Conservation (phyloP, 345 rosid species). For the Populus alba region DNA sequence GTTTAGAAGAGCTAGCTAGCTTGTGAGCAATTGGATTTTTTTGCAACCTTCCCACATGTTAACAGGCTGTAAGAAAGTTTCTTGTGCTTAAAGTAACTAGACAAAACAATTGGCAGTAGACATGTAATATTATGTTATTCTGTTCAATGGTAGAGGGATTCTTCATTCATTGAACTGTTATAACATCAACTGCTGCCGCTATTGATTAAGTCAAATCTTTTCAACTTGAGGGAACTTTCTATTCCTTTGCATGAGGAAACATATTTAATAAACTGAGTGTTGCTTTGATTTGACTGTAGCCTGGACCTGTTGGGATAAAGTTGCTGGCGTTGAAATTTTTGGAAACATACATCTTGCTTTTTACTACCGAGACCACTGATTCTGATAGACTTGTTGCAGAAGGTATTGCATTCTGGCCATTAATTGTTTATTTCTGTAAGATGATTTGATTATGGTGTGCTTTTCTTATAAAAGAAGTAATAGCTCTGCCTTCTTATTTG, state of each 20-base stretch:
- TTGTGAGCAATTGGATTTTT: background rate
- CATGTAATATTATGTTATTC: too few relatives aligned
- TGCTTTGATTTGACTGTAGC: conserved; percentile 45
- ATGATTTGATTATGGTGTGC: conserved; percentile 9
- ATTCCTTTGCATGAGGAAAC: background rate
- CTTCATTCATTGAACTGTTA: too few relatives aligned
- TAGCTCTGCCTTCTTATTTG: conserved; percentile 15
- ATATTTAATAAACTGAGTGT: conserved; percentile 7
- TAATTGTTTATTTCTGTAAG: background rate
- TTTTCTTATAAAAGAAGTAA: background rate
- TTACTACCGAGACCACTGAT: conserved; percentile 66
- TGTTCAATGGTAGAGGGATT: too few relatives aligned
- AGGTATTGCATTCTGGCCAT: conserved; percentile 50
- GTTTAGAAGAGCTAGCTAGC: too few relatives aligned
- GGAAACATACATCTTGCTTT: conserved; percentile 75
- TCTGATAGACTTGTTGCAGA: conserved; percentile 44
- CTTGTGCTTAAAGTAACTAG: background rate
- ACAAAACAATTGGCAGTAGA: background rate
- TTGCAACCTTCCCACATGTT: background rate
- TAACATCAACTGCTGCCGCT: too few relatives aligned
- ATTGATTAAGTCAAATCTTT: background rate
- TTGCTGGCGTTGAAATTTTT: conserved; percentile 84
- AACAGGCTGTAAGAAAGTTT: background rate
- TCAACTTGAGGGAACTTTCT: background rate
- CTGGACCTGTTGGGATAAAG: conserved; percentile 65